Evolutionary conservation across 805 yeast genomes (phyloP), one percentile per base, ranked within the genome.

Genomic region (Torulaspora delbrueckii): DNA sequence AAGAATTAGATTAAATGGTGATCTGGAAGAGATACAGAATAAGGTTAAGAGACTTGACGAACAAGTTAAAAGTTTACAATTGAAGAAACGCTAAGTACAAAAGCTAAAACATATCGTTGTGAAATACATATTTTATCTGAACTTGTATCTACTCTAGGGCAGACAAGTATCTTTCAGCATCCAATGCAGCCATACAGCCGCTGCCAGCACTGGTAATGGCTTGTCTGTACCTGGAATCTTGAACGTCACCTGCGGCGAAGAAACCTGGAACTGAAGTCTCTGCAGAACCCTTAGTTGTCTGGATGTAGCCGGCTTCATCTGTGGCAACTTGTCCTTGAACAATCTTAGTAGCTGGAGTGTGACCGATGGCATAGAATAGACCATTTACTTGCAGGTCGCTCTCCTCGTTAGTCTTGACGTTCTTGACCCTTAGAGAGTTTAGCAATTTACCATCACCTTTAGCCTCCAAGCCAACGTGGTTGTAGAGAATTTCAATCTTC

Each of bases 161-260:
- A 37, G 91, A 72, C 51, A 90, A 66, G 68, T 76, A 85, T 67
- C 80, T 84, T 73, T 90, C 97, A 63, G 91, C 87, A 62, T 93
- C 98, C 51, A 93, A 78, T 50, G 96, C 99, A 60, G 99, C 99
- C 97, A 90, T 91, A 77, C 99, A 93, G 53, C 99, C 99, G 53
- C 96, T 78, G 64, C 99, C 99, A n/a, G 99, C 99, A 67, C 97
- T 89, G 34, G 99, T 93, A 65, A 93, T 88, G 48, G 99, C 99
- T 75, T 93, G 99, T 81, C 99, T 87, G 72, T 91, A 93, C 67
- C 79, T 80, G 69, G 87, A 84, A 72, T 93, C 99, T 72, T 93
- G 99, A 47, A 93, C 99, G 65, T 93, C 99, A 72, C 99, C 99
- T 49, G 99, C 99, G 50, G 99, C 99, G 58, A 85, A 93, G 51